phyloP scores from a whole-genome alignment of 2,329 filamentous ascomycete species.

The Fusarium fujikuroi region DNA sequence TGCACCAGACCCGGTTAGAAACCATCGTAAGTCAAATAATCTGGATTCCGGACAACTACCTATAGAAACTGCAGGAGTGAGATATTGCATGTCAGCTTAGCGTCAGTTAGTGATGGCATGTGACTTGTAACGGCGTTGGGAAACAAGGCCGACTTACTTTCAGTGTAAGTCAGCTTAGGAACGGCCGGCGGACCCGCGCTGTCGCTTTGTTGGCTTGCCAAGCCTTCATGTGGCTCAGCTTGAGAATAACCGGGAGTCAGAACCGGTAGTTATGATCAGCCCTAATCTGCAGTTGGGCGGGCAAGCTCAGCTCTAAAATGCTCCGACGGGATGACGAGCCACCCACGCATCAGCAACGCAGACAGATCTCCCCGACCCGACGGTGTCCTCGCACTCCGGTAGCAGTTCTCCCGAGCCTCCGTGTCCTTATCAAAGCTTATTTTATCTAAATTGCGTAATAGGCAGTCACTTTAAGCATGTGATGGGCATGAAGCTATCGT shows the following conservation, averaged over 20 bases:
- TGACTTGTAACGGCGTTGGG: fast-evolving
- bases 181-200: not conserved
- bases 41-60: fast-evolving
- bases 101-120: fast-evolving
- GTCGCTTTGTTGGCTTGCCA: not conserved
- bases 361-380: not conserved
- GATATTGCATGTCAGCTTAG: fast-evolving
- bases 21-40: no score
- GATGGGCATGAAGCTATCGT: not conserved
- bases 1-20: no score
- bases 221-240: fast-evolving
- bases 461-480: not conserved
- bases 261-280: not conserved
- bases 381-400: not conserved
- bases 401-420: not conserved
- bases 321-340: not conserved
- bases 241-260: fast-evolving
- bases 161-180: not conserved
- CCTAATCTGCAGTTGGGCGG: fast-evolving
- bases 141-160: fast-evolving
- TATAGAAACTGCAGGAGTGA: fast-evolving
- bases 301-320: not conserved
- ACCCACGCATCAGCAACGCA: not conserved
- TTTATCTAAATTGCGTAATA: not conserved
- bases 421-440: not conserved